Conservation (phyloP, 768 basidiomycete species). For the Pisolithus marmoratus region DNA sequence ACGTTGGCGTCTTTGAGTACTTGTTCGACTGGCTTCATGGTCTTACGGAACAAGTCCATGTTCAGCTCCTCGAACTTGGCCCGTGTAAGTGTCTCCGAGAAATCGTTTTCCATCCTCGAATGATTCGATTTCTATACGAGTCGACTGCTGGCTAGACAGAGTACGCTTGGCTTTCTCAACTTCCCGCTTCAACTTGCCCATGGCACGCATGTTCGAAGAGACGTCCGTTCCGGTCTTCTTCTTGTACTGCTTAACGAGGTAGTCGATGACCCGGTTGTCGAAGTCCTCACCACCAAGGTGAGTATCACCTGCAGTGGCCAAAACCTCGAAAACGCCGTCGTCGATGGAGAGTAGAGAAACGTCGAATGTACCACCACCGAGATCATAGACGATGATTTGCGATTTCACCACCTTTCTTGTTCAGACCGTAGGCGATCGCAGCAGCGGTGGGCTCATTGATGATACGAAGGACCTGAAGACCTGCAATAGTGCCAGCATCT, state of each 20-base stretch:
- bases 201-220: slow-evolving; percentile 68
- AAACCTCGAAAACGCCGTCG: slow-evolving; percentile 86
- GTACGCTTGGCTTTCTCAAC: slow-evolving; percentile 96
- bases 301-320: slow-evolving; percentile 91
- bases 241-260: slow-evolving; percentile 87
- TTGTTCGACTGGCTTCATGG: slow-evolving; percentile 99
- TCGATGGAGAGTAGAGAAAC: slow-evolving; percentile 94
- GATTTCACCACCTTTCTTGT: slow-evolving; percentile 93
- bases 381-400: slow-evolving; percentile 96
- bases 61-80: slow-evolving; percentile 99
- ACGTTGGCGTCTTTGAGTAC: slow-evolving; percentile 96
- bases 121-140: slow-evolving; percentile 89
- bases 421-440: slow-evolving; percentile 96
- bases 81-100: slow-evolving; percentile 93
- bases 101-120: slow-evolving; percentile 97
- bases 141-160: slow-evolving; percentile 82
- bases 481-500: slow-evolving; percentile 93
- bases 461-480: slow-evolving; percentile 91
- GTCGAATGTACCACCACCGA: slow-evolving; percentile 98
- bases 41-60: slow-evolving; percentile 99
- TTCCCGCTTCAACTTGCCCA: slow-evolving; percentile 90
- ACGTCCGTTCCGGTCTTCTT: slow-evolving; percentile 88
- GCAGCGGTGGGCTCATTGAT: slow-evolving; percentile 98
- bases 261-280: slow-evolving; percentile 88
- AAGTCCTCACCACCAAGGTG: slow-evolving; percentile 96